A percentile compares a stretch with the other conserved stretches of the same genome.
Conservation (phyloP, 83 land plant species). For the Thuja plicata region DNA sequence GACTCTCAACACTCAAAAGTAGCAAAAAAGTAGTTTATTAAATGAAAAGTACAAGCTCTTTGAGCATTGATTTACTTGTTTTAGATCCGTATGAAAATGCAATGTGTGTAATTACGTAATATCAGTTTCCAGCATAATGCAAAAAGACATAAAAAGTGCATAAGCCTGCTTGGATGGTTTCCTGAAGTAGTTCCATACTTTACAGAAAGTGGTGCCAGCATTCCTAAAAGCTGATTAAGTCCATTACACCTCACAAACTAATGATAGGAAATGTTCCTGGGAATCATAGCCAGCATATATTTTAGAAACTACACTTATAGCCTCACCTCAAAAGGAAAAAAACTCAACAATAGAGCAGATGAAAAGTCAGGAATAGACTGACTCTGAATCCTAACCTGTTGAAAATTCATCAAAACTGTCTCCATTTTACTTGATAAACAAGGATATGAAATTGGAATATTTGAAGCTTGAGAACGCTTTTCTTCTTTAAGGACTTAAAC, state of each 20-base stretch:
- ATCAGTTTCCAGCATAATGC: not conserved
- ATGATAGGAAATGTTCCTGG: not conserved
- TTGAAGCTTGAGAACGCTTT: conserved; percentile 46
- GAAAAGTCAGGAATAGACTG: not conserved
- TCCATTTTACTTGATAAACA: not conserved
- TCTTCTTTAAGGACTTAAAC: conserved; percentile 22
- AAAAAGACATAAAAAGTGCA: not conserved
- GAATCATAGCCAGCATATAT: not conserved
- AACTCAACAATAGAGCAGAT: not conserved
- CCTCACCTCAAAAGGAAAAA: not conserved
- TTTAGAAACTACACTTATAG: not conserved
- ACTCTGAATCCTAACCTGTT: not conserved
- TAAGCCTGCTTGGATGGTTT: not conserved
- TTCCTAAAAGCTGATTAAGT: not conserved
- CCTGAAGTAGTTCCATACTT: not conserved
- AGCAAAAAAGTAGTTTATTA: not conserved
- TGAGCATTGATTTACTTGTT: not conserved
- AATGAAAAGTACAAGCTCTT: not conserved
- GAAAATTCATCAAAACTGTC: not conserved
- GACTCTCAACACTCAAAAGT: not conserved
- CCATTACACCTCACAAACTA: not conserved
- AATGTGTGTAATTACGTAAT: not conserved
- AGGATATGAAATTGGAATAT: not conserved
- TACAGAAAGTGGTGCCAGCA: not conserved
- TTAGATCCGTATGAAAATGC: not conserved